Conservation (phyloP, 148 eudicot species). For the Rheum nobile region DNA sequence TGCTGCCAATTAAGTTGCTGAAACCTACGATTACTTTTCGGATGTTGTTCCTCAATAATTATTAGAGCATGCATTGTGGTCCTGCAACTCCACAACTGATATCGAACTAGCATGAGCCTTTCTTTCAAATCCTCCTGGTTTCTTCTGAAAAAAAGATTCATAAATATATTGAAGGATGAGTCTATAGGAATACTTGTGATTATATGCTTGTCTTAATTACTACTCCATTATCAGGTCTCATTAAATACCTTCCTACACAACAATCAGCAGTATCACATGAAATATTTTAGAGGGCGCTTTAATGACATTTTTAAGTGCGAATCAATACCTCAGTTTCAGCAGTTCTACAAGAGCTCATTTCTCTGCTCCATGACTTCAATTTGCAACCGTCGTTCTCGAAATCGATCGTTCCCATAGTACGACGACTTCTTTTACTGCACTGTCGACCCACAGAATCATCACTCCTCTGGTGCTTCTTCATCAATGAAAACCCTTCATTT, state of each 20-base stretch:
- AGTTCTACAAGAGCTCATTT: neutral
- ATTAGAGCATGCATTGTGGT: slow-evolving; percentile 5
- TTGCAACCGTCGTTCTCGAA: neutral
- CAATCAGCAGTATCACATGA: no score
- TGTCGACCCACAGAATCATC: neutral
- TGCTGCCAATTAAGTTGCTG: neutral
- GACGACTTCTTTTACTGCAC: neutral
- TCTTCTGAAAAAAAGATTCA: neutral
- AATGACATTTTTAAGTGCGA: neutral
- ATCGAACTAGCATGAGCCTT: neutral
- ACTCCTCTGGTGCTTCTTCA: neutral
- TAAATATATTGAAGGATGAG: neutral
- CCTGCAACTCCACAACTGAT: neutral
- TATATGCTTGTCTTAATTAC: neutral
- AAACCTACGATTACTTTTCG: neutral
- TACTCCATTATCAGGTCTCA: neutral
- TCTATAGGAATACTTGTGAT: neutral
- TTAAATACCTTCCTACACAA: no score
- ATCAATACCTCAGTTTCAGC: neutral
- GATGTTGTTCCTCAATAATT: neutral
- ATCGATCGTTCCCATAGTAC: neutral
- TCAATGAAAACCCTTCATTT: neutral
- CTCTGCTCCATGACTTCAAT: neutral
- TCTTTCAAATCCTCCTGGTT: slow-evolving; percentile 3
- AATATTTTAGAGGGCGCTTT: neutral